A percentile compares a stretch with the other conserved stretches of the same genome.
These are phyloP conservation scores for Podila horticola DNA, from an alignment of 192 early-diverging fungal genomes.

Conservation along the genomic window DNA sequence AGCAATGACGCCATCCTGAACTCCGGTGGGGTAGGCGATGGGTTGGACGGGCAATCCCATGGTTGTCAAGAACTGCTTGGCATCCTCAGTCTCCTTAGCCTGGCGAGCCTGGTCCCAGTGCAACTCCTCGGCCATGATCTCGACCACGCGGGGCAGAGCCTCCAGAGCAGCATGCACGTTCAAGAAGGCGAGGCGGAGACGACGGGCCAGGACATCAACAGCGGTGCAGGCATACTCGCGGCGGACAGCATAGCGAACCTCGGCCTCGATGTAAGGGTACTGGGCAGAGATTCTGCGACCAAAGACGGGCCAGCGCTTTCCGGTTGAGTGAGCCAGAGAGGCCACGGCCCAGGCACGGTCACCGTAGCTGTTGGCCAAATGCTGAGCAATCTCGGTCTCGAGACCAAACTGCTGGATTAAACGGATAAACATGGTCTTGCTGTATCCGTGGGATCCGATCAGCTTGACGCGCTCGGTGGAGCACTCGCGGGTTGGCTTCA, in stretches of 20 bases:
- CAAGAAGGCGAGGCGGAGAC: slow-evolving; percentile 92
- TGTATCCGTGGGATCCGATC: slow-evolving; percentile 89
- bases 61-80: slow-evolving; percentile 80
- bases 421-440: slow-evolving; percentile 94
- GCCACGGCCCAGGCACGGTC: slow-evolving; percentile 96
- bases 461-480: slow-evolving; percentile 80
- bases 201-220: slow-evolving; percentile 94
- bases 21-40: slow-evolving; percentile 53
- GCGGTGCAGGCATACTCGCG: slow-evolving; percentile 94
- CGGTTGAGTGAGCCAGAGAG: slow-evolving; percentile 78
- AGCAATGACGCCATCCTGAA: slow-evolving; percentile 28
- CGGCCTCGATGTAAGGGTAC: slow-evolving; percentile 95
- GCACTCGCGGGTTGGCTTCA: slow-evolving; percentile 77
- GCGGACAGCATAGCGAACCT: slow-evolving; percentile 91
- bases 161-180: slow-evolving; percentile 92
- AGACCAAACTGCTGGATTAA: slow-evolving; percentile 96
- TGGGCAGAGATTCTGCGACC: slow-evolving; percentile 80
- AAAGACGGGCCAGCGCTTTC: slow-evolving; percentile 81
- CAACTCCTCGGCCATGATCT: slow-evolving; percentile 93
- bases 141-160: slow-evolving; percentile 85
- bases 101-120: slow-evolving; percentile 77
- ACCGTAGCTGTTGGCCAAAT: slow-evolving; percentile 92
- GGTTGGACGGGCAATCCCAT: slow-evolving; percentile 85
- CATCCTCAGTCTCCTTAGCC: slow-evolving; percentile 73
- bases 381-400: slow-evolving; percentile 91